These are phyloP conservation scores for Melastoma malabathricum DNA, from an alignment of 345 rosid species.

Conservation along the genomic window DNA sequence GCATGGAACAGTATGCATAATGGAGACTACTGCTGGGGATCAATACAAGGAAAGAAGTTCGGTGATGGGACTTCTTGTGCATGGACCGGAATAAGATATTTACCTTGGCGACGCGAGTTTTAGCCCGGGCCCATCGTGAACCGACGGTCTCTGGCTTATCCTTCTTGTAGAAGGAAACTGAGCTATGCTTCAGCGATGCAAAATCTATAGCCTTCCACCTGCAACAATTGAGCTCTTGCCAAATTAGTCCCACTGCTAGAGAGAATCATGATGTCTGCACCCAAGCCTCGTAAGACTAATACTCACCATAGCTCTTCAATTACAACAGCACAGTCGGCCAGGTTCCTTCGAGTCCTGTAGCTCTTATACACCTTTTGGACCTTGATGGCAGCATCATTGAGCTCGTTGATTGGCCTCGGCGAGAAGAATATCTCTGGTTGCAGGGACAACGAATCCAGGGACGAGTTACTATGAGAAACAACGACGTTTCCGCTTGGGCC, in stretches of 20 bases:
- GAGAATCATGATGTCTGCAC: no score
- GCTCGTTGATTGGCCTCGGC: conserved; percentile 61
- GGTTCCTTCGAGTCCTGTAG: conserved; percentile 75
- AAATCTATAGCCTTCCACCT: conserved; percentile 94
- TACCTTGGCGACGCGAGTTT: conserved; percentile 92
- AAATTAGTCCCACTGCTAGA: no score
- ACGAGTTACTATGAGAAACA: conserved; percentile 2
- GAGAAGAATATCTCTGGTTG: conserved; percentile 37
- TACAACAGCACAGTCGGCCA: conserved; percentile 91
- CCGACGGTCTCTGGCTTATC: conserved; percentile 71
- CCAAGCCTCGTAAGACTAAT: background rate
- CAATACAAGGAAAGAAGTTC: no score
- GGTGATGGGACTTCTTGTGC: no score
- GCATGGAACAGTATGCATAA: background rate
- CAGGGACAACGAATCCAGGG: conserved; percentile 34
- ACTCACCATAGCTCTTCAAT: conserved; percentile 69
- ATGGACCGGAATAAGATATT: no score
- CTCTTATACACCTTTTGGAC: conserved; percentile 91
- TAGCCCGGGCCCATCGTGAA: conserved; percentile 89
- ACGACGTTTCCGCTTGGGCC: conserved; percentile 4
- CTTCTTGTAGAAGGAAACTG: conserved; percentile 42
- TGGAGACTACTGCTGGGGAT: no score
- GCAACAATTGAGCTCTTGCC: conserved; percentile 7
- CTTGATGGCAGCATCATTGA: conserved; percentile 74
- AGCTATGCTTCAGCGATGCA: conserved; percentile 51